phyloP scores from a whole-genome alignment of 2,329 filamentous ascomycete species.

The Teratosphaeria zuluensis region DNA sequence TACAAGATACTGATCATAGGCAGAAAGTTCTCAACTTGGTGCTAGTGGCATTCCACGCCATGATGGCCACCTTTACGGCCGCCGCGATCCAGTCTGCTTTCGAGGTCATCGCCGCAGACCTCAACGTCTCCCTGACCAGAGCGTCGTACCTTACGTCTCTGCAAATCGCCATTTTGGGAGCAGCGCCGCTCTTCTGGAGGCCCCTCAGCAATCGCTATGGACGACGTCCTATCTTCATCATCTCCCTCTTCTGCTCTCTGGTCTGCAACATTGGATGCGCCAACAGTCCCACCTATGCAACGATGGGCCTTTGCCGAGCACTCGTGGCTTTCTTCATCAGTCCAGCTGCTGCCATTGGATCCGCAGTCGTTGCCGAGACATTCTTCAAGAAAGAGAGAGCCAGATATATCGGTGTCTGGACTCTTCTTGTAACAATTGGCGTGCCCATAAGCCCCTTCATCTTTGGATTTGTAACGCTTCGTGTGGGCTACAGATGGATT shows the following conservation, averaged over 20 bases:
- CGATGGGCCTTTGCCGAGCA: conserved; percentile 42
- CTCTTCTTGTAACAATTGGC: conserved; percentile 40
- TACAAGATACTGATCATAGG: not conserved
- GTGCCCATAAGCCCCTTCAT: conserved; percentile 32
- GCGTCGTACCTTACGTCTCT: conserved; percentile 45
- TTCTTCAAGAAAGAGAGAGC: conserved; percentile 43
- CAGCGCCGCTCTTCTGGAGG: conserved; percentile 45
- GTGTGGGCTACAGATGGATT: conserved; percentile 48
- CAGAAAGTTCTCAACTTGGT: conserved; percentile 43
- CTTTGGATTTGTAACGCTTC: conserved; percentile 37
- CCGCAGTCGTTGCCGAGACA: conserved; percentile 45
- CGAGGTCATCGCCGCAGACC: conserved; percentile 40
- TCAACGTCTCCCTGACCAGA: conserved; percentile 38
- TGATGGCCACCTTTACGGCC: conserved; percentile 46
- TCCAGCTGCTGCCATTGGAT: conserved; percentile 44
- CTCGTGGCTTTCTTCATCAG: conserved; percentile 47
- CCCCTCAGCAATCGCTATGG: conserved; percentile 44
- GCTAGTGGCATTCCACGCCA: conserved; percentile 40
- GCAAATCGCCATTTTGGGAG: conserved; percentile 43
- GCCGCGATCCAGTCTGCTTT: conserved; percentile 46
- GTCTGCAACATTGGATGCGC: conserved; percentile 46
- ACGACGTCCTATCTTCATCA: conserved; percentile 43
- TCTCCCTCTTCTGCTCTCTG: conserved; percentile 33
- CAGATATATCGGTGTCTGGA: conserved; percentile 48
- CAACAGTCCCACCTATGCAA: conserved; percentile 36